Percentiles rank a stretch among this genome's conserved stretches.
These are phyloP conservation scores for Chlorencoelia australis DNA, from an alignment of 2,329 filamentous ascomycete species.

Conservation along the genomic window DNA sequence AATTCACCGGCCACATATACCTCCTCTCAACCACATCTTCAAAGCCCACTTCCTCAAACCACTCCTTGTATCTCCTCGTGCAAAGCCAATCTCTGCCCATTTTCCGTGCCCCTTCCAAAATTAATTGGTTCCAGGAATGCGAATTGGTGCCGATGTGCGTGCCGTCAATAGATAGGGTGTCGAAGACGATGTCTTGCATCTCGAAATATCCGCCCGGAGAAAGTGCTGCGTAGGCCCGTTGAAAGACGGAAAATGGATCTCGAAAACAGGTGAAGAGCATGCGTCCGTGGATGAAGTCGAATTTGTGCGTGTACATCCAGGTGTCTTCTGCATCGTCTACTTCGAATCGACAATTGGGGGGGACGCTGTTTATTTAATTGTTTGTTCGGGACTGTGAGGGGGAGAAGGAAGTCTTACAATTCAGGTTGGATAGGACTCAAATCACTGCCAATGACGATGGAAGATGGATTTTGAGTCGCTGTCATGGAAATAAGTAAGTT, in stretches of 20 bases:
- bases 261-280: slow-evolving; percentile 1
- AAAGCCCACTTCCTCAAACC: slow-evolving; percentile 23
- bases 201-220: slow-evolving; percentile 4
- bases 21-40: slow-evolving; percentile 19
- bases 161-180: not conserved
- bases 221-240: not conserved
- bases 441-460: slow-evolving; percentile 19
- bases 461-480: slow-evolving; percentile 19
- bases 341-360: slow-evolving; percentile 24
- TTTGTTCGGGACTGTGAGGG: not conserved
- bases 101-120: slow-evolving; percentile 9
- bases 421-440: slow-evolving; percentile 21
- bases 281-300: slow-evolving; percentile 3
- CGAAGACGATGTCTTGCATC: slow-evolving; percentile 2
- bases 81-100: slow-evolving; percentile 19
- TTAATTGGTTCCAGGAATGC: slow-evolving; percentile 5
- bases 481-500: slow-evolving; percentile 11
- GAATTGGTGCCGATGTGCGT: too few species aligned
- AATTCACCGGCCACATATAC: slow-evolving; percentile 19
- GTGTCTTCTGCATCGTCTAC: slow-evolving; percentile 27
- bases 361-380: slow-evolving; percentile 13
- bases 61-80: slow-evolving; percentile 13
- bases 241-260: slow-evolving; percentile 1
- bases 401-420: slow-evolving; percentile 9
- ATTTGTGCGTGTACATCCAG: slow-evolving; percentile 16